phyloP scores from a whole-genome alignment of 306 rosid genomes.

The Styphnolobium japonicum region DNA sequence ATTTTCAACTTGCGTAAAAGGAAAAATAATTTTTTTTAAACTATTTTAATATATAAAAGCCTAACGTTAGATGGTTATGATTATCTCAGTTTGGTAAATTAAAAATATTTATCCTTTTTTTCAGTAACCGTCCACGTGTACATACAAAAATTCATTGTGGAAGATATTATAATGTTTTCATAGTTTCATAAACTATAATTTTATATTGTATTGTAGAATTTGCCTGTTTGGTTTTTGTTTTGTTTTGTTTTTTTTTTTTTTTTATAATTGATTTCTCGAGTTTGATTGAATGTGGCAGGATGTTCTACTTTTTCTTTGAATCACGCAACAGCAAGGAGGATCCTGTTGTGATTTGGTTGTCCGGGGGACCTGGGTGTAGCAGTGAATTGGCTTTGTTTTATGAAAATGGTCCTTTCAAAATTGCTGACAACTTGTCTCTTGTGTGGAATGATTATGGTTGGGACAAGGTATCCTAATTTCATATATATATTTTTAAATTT shows the following conservation, averaged over 20 bases:
- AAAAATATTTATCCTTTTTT: background rate
- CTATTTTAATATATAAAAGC: no score
- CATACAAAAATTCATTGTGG: background rate
- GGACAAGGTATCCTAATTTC: constrained; percentile 66
- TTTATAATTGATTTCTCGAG: constrained; percentile 6
- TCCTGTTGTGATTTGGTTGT: constrained; percentile 91
- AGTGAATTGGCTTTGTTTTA: constrained; percentile 90
- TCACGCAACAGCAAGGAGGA: constrained; percentile 66
- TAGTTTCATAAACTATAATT: background rate
- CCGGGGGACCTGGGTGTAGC: constrained; percentile 97
- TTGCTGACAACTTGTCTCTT: constrained; percentile 71
- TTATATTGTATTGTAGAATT: background rate
- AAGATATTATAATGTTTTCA: background rate
- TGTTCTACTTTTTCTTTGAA: constrained; percentile 93
- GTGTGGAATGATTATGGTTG: constrained; percentile 89
- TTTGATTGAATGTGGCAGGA: constrained; percentile 46
- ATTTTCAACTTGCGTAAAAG: no score
- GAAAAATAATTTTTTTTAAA: no score
- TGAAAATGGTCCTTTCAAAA: constrained; percentile 83
- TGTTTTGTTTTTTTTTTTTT: no score
- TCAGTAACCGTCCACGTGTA: background rate
- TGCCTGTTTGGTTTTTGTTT: background rate
- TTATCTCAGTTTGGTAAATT: background rate
- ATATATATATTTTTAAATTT: background rate
- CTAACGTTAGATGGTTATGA: no score